phyloP scores from a whole-genome alignment of 257 asterid genomes.

The Paraleonurus japonicus region DNA sequence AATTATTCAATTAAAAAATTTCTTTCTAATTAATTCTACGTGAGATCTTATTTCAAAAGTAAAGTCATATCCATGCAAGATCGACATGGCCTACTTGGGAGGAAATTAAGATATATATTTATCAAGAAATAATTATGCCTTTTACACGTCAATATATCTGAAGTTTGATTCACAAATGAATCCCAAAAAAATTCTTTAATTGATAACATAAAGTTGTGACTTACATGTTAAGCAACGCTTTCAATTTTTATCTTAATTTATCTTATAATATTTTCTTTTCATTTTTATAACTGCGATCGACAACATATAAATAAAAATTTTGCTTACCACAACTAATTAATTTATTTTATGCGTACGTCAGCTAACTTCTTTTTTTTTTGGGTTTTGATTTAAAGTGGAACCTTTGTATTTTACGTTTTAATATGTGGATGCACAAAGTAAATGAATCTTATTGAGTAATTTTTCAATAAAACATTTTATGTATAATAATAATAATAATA shows the following conservation, averaged over 20 bases:
- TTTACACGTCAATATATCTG: not conserved
- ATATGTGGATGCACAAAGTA: too few relatives aligned
- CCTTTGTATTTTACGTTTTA: too few relatives aligned
- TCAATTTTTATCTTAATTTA: conserved; percentile 8
- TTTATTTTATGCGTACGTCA: not conserved
- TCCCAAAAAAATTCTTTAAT: not conserved
- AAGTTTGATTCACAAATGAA: not conserved
- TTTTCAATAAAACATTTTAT: too few relatives aligned
- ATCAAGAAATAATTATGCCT: too few relatives aligned
- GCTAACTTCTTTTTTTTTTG: not conserved
- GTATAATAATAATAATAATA: too few relatives aligned
- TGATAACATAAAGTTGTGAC: not conserved
- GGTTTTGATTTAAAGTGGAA: not conserved
- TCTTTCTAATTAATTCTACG: too few relatives aligned
- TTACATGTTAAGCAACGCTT: conserved; percentile 21
- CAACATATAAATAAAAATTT: not conserved
- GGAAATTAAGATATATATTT: too few relatives aligned
- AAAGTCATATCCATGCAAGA: too few relatives aligned
- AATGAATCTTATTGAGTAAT: too few relatives aligned
- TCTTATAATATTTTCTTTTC: not conserved
- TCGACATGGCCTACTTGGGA: too few relatives aligned
- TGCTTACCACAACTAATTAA: conserved; percentile 3
- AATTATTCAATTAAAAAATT: too few relatives aligned
- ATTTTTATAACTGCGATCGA: not conserved
- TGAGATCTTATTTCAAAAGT: too few relatives aligned